phyloP scores from a whole-genome alignment of 2,329 filamentous ascomycete genomes.

The Colletotrichum sansevieriae region DNA sequence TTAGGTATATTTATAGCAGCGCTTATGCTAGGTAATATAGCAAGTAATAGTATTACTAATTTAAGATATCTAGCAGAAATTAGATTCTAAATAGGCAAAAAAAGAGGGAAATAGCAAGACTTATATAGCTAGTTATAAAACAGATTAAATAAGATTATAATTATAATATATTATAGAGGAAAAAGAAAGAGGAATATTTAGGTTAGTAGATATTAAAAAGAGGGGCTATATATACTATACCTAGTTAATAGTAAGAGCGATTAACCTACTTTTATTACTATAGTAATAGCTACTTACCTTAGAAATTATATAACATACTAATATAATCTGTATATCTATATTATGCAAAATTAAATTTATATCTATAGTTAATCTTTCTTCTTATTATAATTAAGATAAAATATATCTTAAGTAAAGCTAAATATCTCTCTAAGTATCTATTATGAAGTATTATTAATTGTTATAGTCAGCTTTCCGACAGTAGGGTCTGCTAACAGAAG shows the following conservation, averaged over 20 bases:
- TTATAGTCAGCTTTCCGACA: too few species aligned
- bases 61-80: not conserved
- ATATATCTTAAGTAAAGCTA: not conserved
- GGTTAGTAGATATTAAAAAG: too few species aligned
- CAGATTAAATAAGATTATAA: not conserved
- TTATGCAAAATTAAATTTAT: not conserved
- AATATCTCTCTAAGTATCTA: not conserved
- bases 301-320: not conserved
- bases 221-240: not conserved
- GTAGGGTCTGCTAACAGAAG: too few species aligned
- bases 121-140: not conserved
- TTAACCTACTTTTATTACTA: not conserved
- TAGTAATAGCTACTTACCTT: not conserved
- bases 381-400: not conserved
- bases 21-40: not conserved
- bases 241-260: not conserved
- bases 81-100: not conserved
- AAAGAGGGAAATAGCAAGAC: not conserved
- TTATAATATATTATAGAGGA: slow-evolving; percentile 1
- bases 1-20: not conserved
- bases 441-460: not conserved
- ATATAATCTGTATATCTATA: not conserved
- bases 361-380: not conserved
- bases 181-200: not conserved
- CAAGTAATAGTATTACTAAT: not conserved